Percentiles rank a stretch among this genome's conserved stretches.
phyloP scores from a whole-genome alignment of 2,329 filamentous ascomycete genomes.

The Apiospora arundinis region DNA sequence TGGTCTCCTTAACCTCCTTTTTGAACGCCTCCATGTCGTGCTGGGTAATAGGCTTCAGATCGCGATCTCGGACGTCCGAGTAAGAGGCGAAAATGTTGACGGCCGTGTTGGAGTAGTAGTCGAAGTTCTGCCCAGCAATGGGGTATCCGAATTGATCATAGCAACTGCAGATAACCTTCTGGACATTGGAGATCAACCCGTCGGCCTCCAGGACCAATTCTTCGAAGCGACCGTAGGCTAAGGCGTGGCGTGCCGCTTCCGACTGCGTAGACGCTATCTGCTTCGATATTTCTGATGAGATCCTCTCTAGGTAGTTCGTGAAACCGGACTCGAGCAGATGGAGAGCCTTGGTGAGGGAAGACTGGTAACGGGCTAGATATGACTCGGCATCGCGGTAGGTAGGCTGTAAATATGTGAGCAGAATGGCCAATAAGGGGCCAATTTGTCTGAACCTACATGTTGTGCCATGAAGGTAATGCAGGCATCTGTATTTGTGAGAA shows the following conservation, averaged over 20 bases:
- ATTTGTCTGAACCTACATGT: conserved; percentile 64
- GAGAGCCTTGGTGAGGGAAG: conserved; percentile 73
- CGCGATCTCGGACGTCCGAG: conserved; percentile 57
- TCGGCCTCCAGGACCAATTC: conserved; percentile 64
- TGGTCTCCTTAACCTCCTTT: conserved; percentile 55
- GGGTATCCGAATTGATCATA: conserved; percentile 60
- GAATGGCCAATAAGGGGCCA: not conserved
- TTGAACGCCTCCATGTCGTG: conserved; percentile 61
- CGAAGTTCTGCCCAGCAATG: conserved; percentile 50
- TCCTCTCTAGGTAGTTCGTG: conserved; percentile 56
- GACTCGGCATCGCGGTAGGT: conserved; percentile 86
- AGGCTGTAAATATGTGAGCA: conserved; percentile 53
- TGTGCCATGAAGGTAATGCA: conserved; percentile 92
- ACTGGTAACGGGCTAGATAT: conserved; percentile 86
- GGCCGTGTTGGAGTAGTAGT: conserved; percentile 61
- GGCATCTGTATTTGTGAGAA: conserved; percentile 84
- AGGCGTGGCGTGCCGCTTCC: conserved; percentile 63
- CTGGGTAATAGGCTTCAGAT: conserved; percentile 58
- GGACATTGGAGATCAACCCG: conserved; percentile 61
- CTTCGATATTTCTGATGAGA: conserved; percentile 60
- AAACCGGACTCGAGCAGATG: conserved; percentile 67
- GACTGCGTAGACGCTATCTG: conserved; percentile 63
- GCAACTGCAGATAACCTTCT: conserved; percentile 56
- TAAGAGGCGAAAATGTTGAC: conserved; percentile 62
- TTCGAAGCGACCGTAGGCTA: conserved; percentile 65